Evolutionary conservation across 2,329 filamentous ascomycete species (phyloP), one percentile per base, ranked within the genome.

Genomic region (Fusarium fujikuroi): DNA sequence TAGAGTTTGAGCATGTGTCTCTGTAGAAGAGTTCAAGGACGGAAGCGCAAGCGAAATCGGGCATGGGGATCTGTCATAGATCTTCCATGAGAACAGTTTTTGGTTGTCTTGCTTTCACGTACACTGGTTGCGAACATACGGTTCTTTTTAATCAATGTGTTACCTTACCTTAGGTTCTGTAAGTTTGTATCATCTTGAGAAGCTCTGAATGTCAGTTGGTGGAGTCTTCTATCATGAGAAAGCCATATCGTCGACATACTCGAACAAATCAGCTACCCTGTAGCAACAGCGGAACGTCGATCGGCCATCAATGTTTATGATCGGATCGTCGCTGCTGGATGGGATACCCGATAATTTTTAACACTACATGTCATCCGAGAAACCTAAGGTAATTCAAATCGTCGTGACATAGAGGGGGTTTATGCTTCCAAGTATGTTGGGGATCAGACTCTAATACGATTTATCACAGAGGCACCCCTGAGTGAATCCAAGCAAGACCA

Each of bases 231-330:
- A 18, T 53, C 4, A 39, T 18, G 9, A 53, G n/a, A 34, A 9
- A 28, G 15, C 19, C 9, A 34, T 36, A 12, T 39, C 7, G 5
- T 28, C 9, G 9, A n/a, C 5, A 39, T 4, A 21, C 23, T 12
- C 7, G 28, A 46, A n/a, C 23, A 9, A 49, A 19, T 10, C n/a
- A 34, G 32, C 40, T 62, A 62, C 60, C 60, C 60, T 62, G 11
- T 16, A 39, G 3, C 12, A 6, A 23, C 5, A 3, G 9, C 9
- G 12, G 16, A 37, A 7, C 18, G 12, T 53, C 50, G 50, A 37
- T 53, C 9, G 14, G 12, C 25, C 12, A 21, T 10, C 3, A n/a
- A 57, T 11, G 36, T 9, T 9, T 16, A 21, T 18, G 14, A 34
- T n/a, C 36, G 58, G 58, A 23, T 21, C 46, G 32, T 60, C 58